A percentile compares a stretch with the other conserved stretches of the same genome.
Evolutionary conservation across 192 early-diverging fungal genomes (phyloP).

Genomic region (Gamsiella multidivaricata): DNA sequence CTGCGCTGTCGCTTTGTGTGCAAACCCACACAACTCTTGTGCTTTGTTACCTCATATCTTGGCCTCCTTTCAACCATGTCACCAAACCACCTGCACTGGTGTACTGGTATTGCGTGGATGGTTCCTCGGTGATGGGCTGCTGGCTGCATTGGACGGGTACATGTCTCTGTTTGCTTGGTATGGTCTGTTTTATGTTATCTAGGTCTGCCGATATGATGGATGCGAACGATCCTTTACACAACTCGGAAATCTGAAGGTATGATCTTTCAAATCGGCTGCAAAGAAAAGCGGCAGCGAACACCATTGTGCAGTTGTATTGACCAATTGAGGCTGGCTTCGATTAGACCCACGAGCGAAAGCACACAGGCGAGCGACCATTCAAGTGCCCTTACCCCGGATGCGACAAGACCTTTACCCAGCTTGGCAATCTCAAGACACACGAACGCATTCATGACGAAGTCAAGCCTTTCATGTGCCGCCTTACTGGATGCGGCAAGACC

Average conservation of each 20-base stretch:
- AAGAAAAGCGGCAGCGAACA: too few species aligned
- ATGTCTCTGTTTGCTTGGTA: not conserved
- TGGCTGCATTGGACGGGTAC: constrained; percentile 31
- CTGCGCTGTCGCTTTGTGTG: constrained; percentile 46
- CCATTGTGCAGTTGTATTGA: too few species aligned
- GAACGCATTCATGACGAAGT: constrained; percentile 82
- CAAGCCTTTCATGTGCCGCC: constrained; percentile 79
- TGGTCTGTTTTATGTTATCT: constrained; percentile 53
- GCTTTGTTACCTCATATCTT: constrained; percentile 45
- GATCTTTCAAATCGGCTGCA: too few species aligned
- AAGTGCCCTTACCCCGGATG: constrained; percentile 74
- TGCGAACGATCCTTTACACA: constrained; percentile 83
- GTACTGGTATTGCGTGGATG: constrained; percentile 35
- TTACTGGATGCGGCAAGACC: constrained; percentile 71
- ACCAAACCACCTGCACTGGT: constrained; percentile 19
- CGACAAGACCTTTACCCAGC: constrained; percentile 77
- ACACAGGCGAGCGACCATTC: constrained; percentile 36
- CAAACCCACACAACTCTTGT: constrained; percentile 32
- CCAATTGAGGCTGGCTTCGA: too few species aligned
- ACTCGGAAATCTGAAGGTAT: constrained; percentile 71
- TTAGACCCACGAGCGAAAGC: constrained; percentile 40
- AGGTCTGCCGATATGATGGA: constrained; percentile 71
- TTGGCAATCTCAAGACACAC: constrained; percentile 82
- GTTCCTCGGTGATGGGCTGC: constrained; percentile 8
- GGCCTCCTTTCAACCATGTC: constrained; percentile 38